Percentiles rank a stretch among this genome's conserved stretches.
These are phyloP conservation scores for Lecanicillium sp. DNA, from an alignment of 2,329 filamentous ascomycete genomes.

Conservation along the genomic window DNA sequence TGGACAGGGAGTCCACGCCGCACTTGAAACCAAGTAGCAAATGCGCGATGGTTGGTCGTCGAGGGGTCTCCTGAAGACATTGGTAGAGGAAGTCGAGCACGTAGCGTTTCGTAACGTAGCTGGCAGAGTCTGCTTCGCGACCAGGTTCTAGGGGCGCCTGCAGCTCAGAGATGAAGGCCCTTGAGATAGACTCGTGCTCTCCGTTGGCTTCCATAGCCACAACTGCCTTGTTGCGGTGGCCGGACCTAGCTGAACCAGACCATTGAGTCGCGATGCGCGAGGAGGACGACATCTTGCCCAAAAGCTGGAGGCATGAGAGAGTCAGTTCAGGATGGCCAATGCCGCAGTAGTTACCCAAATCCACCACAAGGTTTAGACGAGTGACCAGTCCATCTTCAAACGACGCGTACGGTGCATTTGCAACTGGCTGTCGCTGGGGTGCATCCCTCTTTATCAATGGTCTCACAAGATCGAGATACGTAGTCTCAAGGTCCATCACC, in stretches of 20 bases:
- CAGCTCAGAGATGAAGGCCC: conserved; percentile 65
- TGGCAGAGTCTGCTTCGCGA: conserved; percentile 60
- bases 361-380: conserved; percentile 70
- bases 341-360: conserved; percentile 81
- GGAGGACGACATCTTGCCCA: conserved; percentile 83
- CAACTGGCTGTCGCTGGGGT: conserved; percentile 54
- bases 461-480: conserved; percentile 82
- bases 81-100: conserved; percentile 81
- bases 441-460: conserved; percentile 67
- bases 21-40: conserved; percentile 83
- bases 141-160: conserved; percentile 65
- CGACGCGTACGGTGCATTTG: conserved; percentile 66
- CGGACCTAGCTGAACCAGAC: conserved; percentile 52
- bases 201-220: conserved; percentile 80
- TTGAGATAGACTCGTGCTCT: conserved; percentile 72
- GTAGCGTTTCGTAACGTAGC: conserved; percentile 75
- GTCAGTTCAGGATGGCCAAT: conserved; percentile 77
- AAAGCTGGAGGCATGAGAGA: conserved; percentile 69
- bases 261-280: conserved; percentile 70
- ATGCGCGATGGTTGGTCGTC: conserved; percentile 82
- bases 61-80: conserved; percentile 68
- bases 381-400: conserved; percentile 89
- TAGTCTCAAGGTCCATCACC: conserved; percentile 80
- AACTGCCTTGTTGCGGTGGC: conserved; percentile 75
- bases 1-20: conserved; percentile 60